Percentiles rank a stretch among this genome's conserved stretches.
Evolutionary conservation across 352 stramenopile species (phyloP).

Genomic region (Pythium pectinolyticum): DNA sequence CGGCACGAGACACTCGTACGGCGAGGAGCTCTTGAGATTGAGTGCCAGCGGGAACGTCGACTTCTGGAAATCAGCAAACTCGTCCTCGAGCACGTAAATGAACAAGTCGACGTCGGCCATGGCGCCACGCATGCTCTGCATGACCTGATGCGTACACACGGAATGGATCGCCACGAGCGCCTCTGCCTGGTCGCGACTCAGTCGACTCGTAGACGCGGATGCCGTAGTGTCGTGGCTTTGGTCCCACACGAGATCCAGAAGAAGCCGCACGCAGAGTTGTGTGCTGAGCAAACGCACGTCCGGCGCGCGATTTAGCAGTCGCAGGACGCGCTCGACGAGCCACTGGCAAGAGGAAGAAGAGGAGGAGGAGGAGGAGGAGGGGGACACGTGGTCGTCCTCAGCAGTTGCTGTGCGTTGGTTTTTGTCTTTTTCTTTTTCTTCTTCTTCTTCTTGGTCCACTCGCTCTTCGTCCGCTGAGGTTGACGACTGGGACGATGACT

Average conservation of each 20-base stretch:
- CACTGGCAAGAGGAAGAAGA: conserved; percentile 32
- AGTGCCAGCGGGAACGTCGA: conserved; percentile 49
- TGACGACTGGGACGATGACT: too few relatives aligned
- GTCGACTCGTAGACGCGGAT: neutral
- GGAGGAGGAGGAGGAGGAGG: neutral
- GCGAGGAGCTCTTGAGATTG: conserved; percentile 60
- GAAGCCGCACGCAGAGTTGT: conserved; percentile 49
- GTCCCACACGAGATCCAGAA: conserved; percentile 63
- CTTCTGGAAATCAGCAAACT: conserved; percentile 51
- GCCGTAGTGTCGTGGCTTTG: neutral
- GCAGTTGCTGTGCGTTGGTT: neutral
- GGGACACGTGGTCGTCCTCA: too few relatives aligned
- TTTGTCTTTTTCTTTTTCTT: too few relatives aligned
- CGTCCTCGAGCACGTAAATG: conserved; percentile 79
- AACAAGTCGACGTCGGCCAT: conserved; percentile 83
- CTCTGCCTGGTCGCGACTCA: conserved; percentile 22
- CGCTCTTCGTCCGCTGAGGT: too few relatives aligned
- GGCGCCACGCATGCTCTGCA: conserved; percentile 79
- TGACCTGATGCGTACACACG: conserved; percentile 65
- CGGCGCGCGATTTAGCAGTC: conserved; percentile 45
- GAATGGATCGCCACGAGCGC: conserved; percentile 61
- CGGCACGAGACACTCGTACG: conserved; percentile 68
- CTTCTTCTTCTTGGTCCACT: too few relatives aligned
- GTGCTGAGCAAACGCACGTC: conserved; percentile 56
- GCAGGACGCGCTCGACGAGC: conserved; percentile 51